Conservation (phyloP, 176 grass and related monocot genomes). For the Aegilops tauschii region DNA sequence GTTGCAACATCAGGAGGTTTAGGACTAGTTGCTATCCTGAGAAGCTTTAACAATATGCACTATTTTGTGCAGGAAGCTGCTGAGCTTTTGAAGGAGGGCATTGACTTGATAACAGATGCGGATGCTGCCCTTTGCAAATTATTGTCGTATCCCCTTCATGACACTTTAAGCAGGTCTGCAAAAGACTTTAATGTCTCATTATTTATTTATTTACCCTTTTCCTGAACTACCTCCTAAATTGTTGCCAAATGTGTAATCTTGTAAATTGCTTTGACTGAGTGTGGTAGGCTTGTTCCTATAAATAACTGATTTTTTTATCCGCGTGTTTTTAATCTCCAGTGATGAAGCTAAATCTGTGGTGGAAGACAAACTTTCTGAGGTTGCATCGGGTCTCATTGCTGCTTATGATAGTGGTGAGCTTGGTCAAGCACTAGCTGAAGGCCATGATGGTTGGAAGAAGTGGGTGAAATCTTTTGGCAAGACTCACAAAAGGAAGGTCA, state of each 20-base stretch:
- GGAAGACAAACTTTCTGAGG: slow-evolving; percentile 89
- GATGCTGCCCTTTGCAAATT: slow-evolving; percentile 71
- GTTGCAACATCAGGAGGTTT: not conserved
- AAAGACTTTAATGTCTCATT: not conserved
- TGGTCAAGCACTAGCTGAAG: slow-evolving; percentile 69
- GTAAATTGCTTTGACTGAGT: not conserved
- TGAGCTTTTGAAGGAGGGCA: slow-evolving; percentile 84
- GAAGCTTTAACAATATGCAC: not conserved
- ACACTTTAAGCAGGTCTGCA: slow-evolving; percentile 74
- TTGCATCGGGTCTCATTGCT: slow-evolving; percentile 59
- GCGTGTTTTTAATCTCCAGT: slow-evolving; percentile 43
- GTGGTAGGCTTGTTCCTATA: not conserved
- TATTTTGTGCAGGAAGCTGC: slow-evolving; percentile 64
- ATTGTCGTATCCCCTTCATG: slow-evolving; percentile 80
- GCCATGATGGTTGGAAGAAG: slow-evolving; percentile 75
- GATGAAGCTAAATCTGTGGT: slow-evolving; percentile 78
- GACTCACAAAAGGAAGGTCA: slow-evolving; percentile 71
- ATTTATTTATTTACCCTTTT: not conserved
- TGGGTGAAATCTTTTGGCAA: slow-evolving; percentile 93
- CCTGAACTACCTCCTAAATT: not conserved
- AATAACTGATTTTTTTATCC: not conserved
- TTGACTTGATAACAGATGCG: slow-evolving; percentile 87
- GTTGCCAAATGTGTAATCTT: not conserved
- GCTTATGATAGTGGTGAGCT: slow-evolving; percentile 80
- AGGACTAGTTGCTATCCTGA: not conserved